These are phyloP conservation scores for Cadophora sp. DNA, from an alignment of 2,329 filamentous ascomycete species.

Conservation along the genomic window DNA sequence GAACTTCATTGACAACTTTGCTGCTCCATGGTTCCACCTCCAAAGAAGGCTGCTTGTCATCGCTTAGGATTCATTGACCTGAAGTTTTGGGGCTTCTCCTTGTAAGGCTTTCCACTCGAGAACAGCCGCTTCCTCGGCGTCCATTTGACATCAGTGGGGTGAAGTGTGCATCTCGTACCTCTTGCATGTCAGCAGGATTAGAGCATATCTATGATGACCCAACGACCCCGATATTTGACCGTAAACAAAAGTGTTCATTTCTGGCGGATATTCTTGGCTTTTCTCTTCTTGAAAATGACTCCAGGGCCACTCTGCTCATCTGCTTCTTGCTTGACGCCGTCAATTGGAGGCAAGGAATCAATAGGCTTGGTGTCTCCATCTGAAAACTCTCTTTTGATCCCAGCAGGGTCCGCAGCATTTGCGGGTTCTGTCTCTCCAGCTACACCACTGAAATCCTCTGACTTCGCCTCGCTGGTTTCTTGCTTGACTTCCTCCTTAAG, in stretches of 20 bases:
- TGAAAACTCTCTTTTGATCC: conserved; percentile 38
- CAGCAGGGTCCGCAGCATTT: conserved; percentile 14
- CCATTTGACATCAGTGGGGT: not conserved
- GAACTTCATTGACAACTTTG: too few species aligned
- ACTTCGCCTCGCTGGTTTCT: conserved; percentile 17
- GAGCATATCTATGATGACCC: not conserved
- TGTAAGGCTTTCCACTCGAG: not conserved
- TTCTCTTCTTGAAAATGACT: conserved; percentile 82
- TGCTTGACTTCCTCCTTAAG: conserved; percentile 34
- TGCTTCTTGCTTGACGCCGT: conserved; percentile 41
- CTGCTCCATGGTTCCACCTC: not conserved
- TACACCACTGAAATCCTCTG: conserved; percentile 5
- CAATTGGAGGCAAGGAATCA: conserved; percentile 40
- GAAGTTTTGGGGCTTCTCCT: not conserved
- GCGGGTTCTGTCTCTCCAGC: not conserved
- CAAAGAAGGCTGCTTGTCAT: not conserved
- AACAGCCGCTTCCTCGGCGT: not conserved
- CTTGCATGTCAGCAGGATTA: not conserved
- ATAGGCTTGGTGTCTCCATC: conserved; percentile 45
- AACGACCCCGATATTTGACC: not conserved
- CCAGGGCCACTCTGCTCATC: conserved; percentile 46
- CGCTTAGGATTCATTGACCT: too few species aligned
- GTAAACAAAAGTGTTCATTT: conserved; percentile 48
- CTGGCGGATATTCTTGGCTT: conserved; percentile 68
- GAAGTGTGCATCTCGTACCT: not conserved